Evolutionary conservation across 495 filamentous ascomycete species (phyloP).

Genomic region (Penicillium dipodomyicola): DNA sequence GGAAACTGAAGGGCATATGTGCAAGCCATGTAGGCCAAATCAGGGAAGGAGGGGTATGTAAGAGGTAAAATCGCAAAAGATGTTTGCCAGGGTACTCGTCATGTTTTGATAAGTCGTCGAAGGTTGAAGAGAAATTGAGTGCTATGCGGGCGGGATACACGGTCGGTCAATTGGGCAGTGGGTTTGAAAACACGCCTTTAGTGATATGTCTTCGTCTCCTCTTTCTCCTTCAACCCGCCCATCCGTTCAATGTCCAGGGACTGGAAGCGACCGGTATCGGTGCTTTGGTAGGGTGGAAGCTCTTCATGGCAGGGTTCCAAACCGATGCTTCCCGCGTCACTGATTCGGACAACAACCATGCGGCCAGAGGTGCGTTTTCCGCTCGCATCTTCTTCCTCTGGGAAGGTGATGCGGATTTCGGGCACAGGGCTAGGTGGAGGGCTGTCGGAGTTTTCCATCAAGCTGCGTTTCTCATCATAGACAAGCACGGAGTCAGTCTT

Average conservation of each 20-base stretch:
- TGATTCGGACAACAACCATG: constrained; percentile 89
- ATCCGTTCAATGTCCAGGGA: constrained; percentile 92
- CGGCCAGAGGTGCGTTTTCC: constrained; percentile 82
- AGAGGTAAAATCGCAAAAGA: constrained; percentile 23
- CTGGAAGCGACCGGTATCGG: constrained; percentile 72
- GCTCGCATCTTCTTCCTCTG: constrained; percentile 83
- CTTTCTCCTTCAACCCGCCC: constrained; percentile 91
- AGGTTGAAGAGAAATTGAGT: constrained; percentile 13
- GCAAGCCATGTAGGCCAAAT: constrained; percentile 32
- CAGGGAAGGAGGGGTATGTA: constrained; percentile 27
- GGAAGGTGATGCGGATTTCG: constrained; percentile 97
- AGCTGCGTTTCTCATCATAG: constrained; percentile 67
- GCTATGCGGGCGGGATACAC: constrained; percentile 14
- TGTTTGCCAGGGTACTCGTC: constrained; percentile 37
- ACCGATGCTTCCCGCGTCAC: constrained; percentile 78
- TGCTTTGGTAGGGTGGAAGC: constrained; percentile 84
- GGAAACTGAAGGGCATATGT: constrained; percentile 34
- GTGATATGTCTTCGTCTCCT: constrained; percentile 41
- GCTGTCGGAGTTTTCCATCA: constrained; percentile 69
- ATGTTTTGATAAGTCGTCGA: constrained; percentile 40
- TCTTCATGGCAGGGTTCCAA: constrained; percentile 81
- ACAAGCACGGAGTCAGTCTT: constrained; percentile 66
- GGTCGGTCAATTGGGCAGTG: constrained; percentile 3
- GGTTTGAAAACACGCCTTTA: constrained; percentile 22
- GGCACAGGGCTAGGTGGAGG: constrained; percentile 85